A percentile compares a stretch with the other conserved stretches of the same genome.
Evolutionary conservation across 768 basidiomycete species (phyloP).

Genomic region (Pleurotus salmoneostramineus): DNA sequence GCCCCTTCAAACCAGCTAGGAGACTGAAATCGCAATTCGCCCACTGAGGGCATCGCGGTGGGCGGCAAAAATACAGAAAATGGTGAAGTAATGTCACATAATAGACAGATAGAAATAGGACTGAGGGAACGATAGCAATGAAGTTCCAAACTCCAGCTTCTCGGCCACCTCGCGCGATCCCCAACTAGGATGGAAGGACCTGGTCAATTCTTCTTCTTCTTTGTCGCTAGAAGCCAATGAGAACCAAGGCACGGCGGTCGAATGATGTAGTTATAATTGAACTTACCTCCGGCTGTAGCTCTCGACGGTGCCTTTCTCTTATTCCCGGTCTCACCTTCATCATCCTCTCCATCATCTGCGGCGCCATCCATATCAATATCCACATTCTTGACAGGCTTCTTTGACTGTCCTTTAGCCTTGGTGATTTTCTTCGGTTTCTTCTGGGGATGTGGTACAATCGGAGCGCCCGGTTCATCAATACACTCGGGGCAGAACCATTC

Average conservation of each 20-base stretch:
- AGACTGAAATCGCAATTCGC: no score
- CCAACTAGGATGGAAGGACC: not conserved
- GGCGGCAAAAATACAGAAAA: no score
- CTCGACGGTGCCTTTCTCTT: slow-evolving; percentile 45
- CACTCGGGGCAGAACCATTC: slow-evolving; percentile 93
- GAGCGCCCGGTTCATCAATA: slow-evolving; percentile 50
- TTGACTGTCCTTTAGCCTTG: slow-evolving; percentile 20
- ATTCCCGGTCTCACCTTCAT: slow-evolving; percentile 19
- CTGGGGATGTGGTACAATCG: slow-evolving; percentile 36
- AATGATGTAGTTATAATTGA: not conserved
- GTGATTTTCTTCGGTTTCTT: slow-evolving; percentile 16
- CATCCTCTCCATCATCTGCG: slow-evolving; percentile 16
- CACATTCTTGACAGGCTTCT: slow-evolving; percentile 9
- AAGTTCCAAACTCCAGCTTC: no score
- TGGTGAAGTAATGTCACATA: no score
- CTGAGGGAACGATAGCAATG: no score
- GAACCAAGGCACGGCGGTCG: not conserved
- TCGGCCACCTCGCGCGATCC: not conserved
- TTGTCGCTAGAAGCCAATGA: not conserved
- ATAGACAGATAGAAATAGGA: no score
- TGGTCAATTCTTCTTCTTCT: not conserved
- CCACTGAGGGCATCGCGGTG: no score
- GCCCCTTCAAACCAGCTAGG: no score
- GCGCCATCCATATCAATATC: slow-evolving; percentile 18
- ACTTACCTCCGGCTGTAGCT: slow-evolving; percentile 32